Conservation (phyloP, 495 filamentous ascomycete species). For the Daldinia loculata region DNA sequence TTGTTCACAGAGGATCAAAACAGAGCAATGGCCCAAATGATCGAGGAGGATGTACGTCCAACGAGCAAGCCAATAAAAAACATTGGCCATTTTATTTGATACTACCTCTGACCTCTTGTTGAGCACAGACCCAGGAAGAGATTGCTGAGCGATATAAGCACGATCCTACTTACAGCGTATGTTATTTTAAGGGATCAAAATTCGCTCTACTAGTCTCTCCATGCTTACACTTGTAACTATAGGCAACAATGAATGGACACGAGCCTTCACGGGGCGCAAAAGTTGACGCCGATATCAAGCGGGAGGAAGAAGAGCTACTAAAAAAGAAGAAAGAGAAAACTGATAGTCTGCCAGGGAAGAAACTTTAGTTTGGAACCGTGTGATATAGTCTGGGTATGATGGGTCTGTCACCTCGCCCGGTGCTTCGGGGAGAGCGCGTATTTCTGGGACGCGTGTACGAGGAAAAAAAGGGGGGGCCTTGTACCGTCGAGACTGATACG, state of each 20-base stretch:
- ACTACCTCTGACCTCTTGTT: neutral
- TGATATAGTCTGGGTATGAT: too few species aligned
- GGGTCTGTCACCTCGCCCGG: too few species aligned
- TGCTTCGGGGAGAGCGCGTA: neutral
- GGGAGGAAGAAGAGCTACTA: constrained; percentile 72
- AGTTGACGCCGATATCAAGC: constrained; percentile 73
- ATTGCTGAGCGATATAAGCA: constrained; percentile 40
- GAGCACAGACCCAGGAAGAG: constrained; percentile 29
- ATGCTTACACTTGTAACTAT: constrained; percentile 1
- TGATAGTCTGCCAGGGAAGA: constrained; percentile 36
- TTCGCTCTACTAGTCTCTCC: neutral
- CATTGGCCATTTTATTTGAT: neutral
- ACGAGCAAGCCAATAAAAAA: neutral
- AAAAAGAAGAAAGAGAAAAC: constrained; percentile 64
- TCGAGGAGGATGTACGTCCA: constrained; percentile 33
- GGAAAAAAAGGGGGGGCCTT: constrained; percentile 8
- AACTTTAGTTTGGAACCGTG: neutral
- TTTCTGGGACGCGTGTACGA: constrained; percentile 12
- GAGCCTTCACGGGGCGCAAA: constrained; percentile 74
- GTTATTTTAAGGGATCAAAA: neutral
- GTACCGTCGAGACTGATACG: neutral
- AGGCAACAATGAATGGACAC: constrained; percentile 78
- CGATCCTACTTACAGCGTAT: constrained; percentile 42
- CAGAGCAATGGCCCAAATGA: constrained; percentile 41
- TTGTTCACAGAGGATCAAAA: constrained; percentile 38